Base-by-base conservation (phyloP, 345 rosid genomes). In the Eucalyptus microcorys region DNA sequence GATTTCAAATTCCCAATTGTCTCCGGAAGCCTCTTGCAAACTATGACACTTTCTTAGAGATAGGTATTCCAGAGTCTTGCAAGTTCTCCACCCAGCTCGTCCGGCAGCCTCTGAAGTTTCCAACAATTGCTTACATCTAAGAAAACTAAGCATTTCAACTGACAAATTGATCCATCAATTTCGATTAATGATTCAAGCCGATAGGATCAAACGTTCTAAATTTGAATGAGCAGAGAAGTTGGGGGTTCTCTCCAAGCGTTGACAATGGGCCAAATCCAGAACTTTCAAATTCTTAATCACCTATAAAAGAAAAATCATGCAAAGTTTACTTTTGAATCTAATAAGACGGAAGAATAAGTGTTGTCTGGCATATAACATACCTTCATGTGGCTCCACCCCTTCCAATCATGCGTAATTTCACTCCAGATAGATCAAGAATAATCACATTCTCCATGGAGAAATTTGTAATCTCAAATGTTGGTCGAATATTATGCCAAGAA, bases 161-260 rank as follows among this genome's bases (percentile, higher is more conserved):
- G 52, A 49, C 21, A 49, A 49, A 49, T 49, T 2, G 21, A 49
- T 15, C 1, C 0, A 15, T 49, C 52, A 49, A 49, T 2, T 49
- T 49, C 0, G 3, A 49, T 49, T 49, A 15, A 49, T 0, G 19
- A 49, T 0, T 0, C 0, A 49, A 0, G 0, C 0, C 0, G 3
- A 15, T 49, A 49, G 8, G 8, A 49, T 49, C 52, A 49, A 49
- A 49, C 0, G 0, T 16, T 49, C 21, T 16, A 49, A 49, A 0
- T 49, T 49, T 49, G 7, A 49, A 49, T 49, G 52, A 49, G 21
- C 1, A 0, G 7, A 49, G 0, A 49, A 49, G 52, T 49, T 0
- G 1, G 21, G 52, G 52, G 52, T 49, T 49, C 0, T 49, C 52
- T 6, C 1, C 8, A 49, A 49, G 52, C 21, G 0, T 2, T 1